Evolutionary conservation across 352 stramenopile species (phyloP), one percentile per base, ranked within the genome.

Genomic region (Phytophthora aleatoria): DNA sequence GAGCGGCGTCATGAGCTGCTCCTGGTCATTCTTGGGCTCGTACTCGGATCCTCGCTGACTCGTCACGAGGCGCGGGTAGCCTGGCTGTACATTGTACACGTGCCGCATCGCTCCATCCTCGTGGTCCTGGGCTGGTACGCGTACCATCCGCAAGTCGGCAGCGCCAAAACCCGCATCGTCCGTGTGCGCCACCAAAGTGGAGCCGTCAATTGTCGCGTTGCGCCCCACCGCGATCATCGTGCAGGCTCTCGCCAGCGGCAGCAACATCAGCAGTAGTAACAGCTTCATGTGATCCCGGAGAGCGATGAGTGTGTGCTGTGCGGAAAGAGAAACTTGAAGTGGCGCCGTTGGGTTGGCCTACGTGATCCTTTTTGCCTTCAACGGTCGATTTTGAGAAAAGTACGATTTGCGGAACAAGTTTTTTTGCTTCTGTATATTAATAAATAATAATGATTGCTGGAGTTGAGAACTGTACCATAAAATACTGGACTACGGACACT

Each of bases 111-210:
- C 55, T 30, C 70, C 73, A 8, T 67, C 16, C 1, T 61, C 49
- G 69, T 93, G 70, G 57, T 97, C 80, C 31, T 79, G 70, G 9
- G 93, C 93, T 24, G 94, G 94, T 28, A 99, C 89, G n/a, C 89
- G 90, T 50, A 97, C 88, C 20, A 98, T 76, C 0, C 95, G 85
- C 44, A 97, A 82, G 60, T 98, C 94, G 16, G 91, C 96, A 3
- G 92, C 84, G 28, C 85, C 82, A 45, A 83, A 83, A 5, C 87
- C 87, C 1, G 87, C 85, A 50, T 96, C 87, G 50, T 96, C 87
- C 20, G 87, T 98, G 71, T 98, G 92, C 2, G 91, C 93, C 31
- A 96, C 79, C 44, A 98, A 70, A 36, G 91, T 94, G 16, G 89
- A 94, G 45, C 94, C 93, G 56, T 97, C 89, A 1, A 67, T 50